Conservation (phyloP, 345 rosid species). For the Cardamine resedifolia region DNA sequence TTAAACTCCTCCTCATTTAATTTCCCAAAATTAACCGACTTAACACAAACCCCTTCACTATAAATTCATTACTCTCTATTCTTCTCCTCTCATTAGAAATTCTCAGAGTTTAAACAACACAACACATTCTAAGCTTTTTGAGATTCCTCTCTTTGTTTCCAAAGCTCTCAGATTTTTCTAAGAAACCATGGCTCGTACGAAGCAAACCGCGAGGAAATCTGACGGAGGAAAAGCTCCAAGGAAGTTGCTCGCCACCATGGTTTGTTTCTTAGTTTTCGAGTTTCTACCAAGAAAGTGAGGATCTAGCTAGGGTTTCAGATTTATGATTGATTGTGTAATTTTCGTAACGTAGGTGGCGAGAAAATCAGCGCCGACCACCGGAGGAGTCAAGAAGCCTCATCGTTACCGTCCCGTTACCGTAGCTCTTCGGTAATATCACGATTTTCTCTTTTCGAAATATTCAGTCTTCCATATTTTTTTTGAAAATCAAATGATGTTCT, state of each 20-base stretch:
- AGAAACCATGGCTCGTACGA: too few species aligned
- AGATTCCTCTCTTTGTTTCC: too few species aligned
- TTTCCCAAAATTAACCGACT: too few species aligned
- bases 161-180: too few species aligned
- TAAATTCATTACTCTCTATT: too few species aligned
- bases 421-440: conserved; percentile 46
- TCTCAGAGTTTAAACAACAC: too few species aligned
- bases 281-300: not conserved
- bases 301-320: conserved; percentile 15
- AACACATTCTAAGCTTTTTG: too few species aligned
- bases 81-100: too few species aligned
- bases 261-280: not conserved
- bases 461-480: not conserved
- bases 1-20: too few species aligned
- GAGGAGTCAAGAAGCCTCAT: conserved; percentile 77
- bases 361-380: conserved; percentile 71
- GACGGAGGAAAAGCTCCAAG: too few species aligned
- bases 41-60: too few species aligned
- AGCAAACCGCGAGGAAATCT: too few species aligned
- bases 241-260: conserved; percentile 52
- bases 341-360: conserved; percentile 82
- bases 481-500: not conserved
- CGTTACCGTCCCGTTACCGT: conserved; percentile 47
- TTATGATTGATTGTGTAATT: not conserved
- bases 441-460: not conserved